phyloP scores from a whole-genome alignment of 1,284 basidiomycete genomes.

The Ceratobasidium sp. region DNA sequence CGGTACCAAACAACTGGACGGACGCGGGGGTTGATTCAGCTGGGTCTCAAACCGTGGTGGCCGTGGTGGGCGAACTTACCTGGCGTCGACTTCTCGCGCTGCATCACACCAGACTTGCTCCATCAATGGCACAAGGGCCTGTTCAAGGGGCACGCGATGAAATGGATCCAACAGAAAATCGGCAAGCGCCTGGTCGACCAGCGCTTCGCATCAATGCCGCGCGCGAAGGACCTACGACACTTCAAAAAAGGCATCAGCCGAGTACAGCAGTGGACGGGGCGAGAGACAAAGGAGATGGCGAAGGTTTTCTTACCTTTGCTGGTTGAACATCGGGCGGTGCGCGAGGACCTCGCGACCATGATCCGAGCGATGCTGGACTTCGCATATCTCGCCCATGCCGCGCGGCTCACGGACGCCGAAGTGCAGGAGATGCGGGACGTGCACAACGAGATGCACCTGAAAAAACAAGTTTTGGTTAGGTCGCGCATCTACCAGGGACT shows the following conservation, averaged over 20 bases:
- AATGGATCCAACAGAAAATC: not conserved
- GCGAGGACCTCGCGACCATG: not conserved
- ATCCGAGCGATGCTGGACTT: constrained; percentile 8
- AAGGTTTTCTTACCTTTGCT: constrained; percentile 8
- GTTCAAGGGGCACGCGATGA: constrained; percentile 50
- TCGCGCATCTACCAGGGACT: not conserved
- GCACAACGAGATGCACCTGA: not conserved
- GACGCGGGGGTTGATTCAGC: not conserved
- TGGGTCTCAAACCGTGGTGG: not conserved
- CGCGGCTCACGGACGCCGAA: not conserved
- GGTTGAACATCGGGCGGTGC: not conserved
- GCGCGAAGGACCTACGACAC: not conserved
- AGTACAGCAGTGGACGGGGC: constrained; percentile 20
- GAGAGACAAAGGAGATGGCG: constrained; percentile 24
- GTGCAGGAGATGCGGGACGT: not conserved
- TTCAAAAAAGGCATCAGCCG: constrained; percentile 7
- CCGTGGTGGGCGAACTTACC: constrained; percentile 23
- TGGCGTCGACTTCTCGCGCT: constrained; percentile 47
- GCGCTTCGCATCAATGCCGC: constrained; percentile 7
- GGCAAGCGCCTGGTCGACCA: not conserved
- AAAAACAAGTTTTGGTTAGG: not conserved
- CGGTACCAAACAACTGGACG: not conserved
- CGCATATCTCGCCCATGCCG: not conserved
- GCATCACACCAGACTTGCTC: constrained; percentile 51
- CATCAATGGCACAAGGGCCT: constrained; percentile 54